Conservation (phyloP, 2,329 filamentous ascomycete genomes). For the Colletotrichum gigasporum region DNA sequence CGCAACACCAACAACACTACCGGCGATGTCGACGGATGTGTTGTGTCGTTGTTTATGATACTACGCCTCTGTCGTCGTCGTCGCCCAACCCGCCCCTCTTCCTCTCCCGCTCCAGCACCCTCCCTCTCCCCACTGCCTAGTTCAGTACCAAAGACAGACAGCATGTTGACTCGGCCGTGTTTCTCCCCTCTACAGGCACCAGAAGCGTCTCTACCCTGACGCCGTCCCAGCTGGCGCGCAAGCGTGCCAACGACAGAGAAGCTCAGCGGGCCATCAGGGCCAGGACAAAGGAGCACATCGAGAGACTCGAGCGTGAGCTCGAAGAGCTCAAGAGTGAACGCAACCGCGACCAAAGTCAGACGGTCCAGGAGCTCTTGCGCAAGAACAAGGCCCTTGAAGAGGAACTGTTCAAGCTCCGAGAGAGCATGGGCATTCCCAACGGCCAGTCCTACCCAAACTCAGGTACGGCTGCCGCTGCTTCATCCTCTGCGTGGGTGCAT, state of each 20-base stretch:
- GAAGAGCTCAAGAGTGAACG: constrained; percentile 70
- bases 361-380: constrained; percentile 60
- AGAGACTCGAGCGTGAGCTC: constrained; percentile 78
- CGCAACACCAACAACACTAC: constrained; percentile 25
- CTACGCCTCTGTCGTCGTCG: background rate
- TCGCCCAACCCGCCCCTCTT: background rate
- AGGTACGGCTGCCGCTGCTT: constrained; percentile 44
- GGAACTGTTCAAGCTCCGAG: constrained; percentile 57
- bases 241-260: constrained; percentile 90
- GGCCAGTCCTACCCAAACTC: constrained; percentile 52
- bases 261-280: constrained; percentile 89
- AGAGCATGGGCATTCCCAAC: constrained; percentile 54
- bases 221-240: constrained; percentile 87
- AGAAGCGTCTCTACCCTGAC: constrained; percentile 89
- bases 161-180: constrained; percentile 12
- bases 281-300: constrained; percentile 87
- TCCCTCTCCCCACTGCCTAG: background rate
- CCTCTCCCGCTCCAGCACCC: background rate
- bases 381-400: constrained; percentile 64
- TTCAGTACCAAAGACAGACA: background rate
- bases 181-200: constrained; percentile 53
- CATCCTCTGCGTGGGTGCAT: constrained; percentile 29
- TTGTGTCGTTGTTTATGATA: background rate
- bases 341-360: constrained; percentile 58
- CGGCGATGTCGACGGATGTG: background rate